Percentiles rank a stretch among this genome's conserved stretches.
Evolutionary conservation across 2,329 filamentous ascomycete species (phyloP).

Genomic region (Aspergillus japonicus): DNA sequence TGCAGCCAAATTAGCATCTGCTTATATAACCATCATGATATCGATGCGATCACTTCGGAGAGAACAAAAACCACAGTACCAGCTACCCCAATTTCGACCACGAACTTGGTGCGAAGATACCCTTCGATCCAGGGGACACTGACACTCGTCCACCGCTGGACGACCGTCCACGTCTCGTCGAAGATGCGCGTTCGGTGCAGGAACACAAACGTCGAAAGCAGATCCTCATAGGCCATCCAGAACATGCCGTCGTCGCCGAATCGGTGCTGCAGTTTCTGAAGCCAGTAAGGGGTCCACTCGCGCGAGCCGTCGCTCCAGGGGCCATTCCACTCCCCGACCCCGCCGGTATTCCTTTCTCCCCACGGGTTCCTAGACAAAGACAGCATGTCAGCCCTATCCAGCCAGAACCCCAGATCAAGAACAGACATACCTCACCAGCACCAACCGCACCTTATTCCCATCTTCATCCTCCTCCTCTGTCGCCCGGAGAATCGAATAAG

Average conservation of each 20-base stretch:
- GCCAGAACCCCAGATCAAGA: too few species aligned
- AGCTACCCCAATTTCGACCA: not conserved
- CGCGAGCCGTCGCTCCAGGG: slow-evolving; percentile 1
- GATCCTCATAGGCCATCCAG: not conserved
- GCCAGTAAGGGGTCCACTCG: slow-evolving; percentile 1
- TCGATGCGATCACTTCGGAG: not conserved
- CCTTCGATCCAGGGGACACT: not conserved
- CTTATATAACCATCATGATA: too few species aligned
- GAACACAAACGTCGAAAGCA: not conserved
- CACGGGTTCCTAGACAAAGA: not conserved
- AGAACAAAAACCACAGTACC: not conserved
- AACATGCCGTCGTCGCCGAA: slow-evolving; percentile 1
- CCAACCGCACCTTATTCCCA: not conserved
- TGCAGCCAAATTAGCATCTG: not conserved
- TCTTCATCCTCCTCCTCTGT: not conserved
- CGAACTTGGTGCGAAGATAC: not conserved
- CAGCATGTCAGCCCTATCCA: too few species aligned
- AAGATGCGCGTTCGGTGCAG: not conserved
- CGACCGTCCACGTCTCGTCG: not conserved
- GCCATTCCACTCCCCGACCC: not conserved
- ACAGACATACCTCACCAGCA: not conserved
- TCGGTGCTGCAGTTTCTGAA: not conserved
- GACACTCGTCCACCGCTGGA: slow-evolving; percentile 1
- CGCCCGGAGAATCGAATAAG: not conserved
- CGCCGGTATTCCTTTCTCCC: not conserved